Evolutionary conservation across 2,329 filamentous ascomycete genomes (phyloP), one percentile per base, ranked within the genome.

Genomic region (Colletotrichum sp.): DNA sequence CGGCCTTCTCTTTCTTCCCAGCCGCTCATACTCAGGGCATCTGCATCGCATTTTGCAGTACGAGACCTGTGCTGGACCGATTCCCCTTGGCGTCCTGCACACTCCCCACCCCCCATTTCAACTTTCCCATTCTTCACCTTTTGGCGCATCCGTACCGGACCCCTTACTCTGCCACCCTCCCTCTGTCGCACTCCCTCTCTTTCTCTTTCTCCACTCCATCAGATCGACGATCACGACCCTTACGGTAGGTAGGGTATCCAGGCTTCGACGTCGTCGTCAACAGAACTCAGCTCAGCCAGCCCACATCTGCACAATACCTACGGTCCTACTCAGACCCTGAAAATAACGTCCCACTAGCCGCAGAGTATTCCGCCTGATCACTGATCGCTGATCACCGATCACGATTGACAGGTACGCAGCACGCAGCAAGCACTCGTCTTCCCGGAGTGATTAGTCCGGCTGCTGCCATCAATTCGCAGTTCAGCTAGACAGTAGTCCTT

Each of bases 181-280:
- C 65, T 49, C 63, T 15, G 18, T 28, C 60, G 36, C 60, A 18
- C 10, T 39, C 32, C 21, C 24, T 26, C 13, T 49, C 39, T 49
- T 21, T 18, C 30, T 60, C n/a, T 28, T 52, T 26, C 34, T 30
- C 55, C 55, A 64, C 57, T 64, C 64, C 34, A 44, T 64, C 55
- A 69, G 64, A 76, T 76, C 73, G 73, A 65, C 73, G 73, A 76
- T 73, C 64, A 39, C 64, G 64, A 73, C 70, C 70, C 73, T 57
- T 65, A 64, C 44, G 44, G 24, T 28, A 34, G 10, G 59, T n/a
- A 32, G 18, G 18, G 64, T 32, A 76, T 26, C 70, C 72, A 65
- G 49, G 70, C 60, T 59, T 52, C 15, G 44, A 49, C 44, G 44
- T 73, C 30, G 64, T n/a, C 32, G 59, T 55, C 34, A 68, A 60